A percentile compares a stretch with the other conserved stretches of the same genome.
phyloP scores from a whole-genome alignment of 2,329 filamentous ascomycete species.

The Cercospora zeina region DNA sequence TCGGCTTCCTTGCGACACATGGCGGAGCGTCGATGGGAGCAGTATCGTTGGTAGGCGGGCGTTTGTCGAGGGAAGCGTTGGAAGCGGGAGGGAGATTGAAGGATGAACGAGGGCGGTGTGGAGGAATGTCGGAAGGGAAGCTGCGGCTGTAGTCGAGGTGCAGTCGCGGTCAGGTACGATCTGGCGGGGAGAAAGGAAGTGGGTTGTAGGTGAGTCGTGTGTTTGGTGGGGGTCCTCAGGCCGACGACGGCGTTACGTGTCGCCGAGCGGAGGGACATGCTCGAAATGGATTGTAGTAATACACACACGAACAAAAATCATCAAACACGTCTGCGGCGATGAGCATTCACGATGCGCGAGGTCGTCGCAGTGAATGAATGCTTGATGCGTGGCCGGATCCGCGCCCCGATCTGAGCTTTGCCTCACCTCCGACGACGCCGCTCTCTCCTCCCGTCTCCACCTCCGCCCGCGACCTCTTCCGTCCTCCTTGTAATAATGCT shows the following conservation, averaged over 20 bases:
- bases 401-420: slow-evolving; percentile 4
- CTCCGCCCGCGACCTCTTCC: not conserved
- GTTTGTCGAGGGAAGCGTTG: slow-evolving; percentile 11
- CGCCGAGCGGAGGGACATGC: slow-evolving; percentile 8
- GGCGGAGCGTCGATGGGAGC: slow-evolving; percentile 68
- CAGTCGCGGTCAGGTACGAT: slow-evolving; percentile 13
- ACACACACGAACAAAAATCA: not conserved
- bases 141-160: slow-evolving; percentile 4
- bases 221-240: slow-evolving; percentile 3
- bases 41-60: slow-evolving; percentile 53
- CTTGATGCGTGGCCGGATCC: slow-evolving; percentile 7
- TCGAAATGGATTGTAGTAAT: not conserved
- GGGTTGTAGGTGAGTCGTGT: slow-evolving; percentile 2
- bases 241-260: not conserved
- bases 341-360: not conserved
- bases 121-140: not conserved
- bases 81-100: slow-evolving; percentile 10
- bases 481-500: too few relatives aligned
- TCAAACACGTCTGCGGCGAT: slow-evolving; percentile 4
- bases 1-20: slow-evolving; percentile 68
- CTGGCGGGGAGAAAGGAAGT: not conserved
- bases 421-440: slow-evolving; percentile 7
- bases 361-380: not conserved
- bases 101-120: not conserved
- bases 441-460: not conserved